Evolutionary conservation across 1,284 basidiomycete species (phyloP).

Genomic region (Golubevia sp.): DNA sequence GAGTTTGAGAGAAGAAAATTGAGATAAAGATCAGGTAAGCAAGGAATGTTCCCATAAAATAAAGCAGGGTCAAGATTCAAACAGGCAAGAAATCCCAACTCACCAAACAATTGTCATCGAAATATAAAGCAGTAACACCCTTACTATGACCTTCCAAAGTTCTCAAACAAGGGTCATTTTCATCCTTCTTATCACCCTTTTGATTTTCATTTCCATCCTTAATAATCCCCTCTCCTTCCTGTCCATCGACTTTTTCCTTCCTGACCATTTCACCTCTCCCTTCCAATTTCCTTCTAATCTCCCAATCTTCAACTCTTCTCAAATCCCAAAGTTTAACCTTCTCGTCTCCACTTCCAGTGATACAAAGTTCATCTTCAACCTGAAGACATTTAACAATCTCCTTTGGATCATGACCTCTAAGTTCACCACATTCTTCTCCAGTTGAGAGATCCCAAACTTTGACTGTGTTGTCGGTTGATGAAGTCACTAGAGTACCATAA

Average conservation of each 20-base stretch:
- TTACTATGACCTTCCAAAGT: constrained; percentile 88
- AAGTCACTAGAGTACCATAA: constrained; percentile 86
- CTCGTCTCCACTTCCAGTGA: constrained; percentile 88
- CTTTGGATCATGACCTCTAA: constrained; percentile 75
- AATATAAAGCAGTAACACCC: constrained; percentile 88
- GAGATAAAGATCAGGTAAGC: constrained; percentile 5
- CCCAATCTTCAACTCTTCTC: constrained; percentile 66
- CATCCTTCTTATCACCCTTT: constrained; percentile 61
- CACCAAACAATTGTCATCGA: constrained; percentile 90
- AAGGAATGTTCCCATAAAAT: constrained; percentile 1
- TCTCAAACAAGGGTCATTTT: constrained; percentile 70
- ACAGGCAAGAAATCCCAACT: no score
- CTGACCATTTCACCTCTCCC: no score
- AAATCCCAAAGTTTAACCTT: constrained; percentile 86
- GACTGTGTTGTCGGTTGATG: constrained; percentile 69
- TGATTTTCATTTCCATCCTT: constrained; percentile 61
- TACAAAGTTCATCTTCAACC: constrained; percentile 86
- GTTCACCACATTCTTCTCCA: constrained; percentile 72
- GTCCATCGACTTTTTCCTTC: constrained; percentile 2
- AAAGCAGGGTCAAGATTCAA: not conserved
- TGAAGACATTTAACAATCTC: constrained; percentile 82
- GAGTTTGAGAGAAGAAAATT: constrained; percentile 14
- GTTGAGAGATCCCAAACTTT: constrained; percentile 84
- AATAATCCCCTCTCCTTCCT: constrained; percentile 12
- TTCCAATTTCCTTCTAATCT: no score